Conservation (phyloP, 768 basidiomycete species). For the Tricholomella constricta region DNA sequence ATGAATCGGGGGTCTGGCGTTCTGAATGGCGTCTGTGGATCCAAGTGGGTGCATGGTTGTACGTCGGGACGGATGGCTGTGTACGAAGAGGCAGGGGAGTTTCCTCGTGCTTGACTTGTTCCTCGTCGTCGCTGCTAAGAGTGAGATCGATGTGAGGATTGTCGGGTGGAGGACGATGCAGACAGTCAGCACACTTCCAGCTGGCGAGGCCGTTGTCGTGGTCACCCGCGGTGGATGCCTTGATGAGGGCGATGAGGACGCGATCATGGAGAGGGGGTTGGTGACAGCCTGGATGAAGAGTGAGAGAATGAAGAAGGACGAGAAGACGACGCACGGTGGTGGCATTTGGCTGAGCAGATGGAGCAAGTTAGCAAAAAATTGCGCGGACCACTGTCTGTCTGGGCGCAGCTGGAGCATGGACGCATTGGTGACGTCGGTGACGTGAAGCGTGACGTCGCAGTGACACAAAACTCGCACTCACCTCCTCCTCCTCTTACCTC, state of each 20-base stretch:
- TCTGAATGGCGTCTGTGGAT: conserved; percentile 15
- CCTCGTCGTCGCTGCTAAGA: conserved; percentile 4
- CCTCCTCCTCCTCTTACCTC: background rate
- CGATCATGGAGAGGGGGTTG: conserved; percentile 32
- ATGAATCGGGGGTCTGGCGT: background rate
- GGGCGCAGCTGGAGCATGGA: conserved; percentile 26
- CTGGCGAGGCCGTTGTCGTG: conserved; percentile 13
- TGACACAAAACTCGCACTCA: conserved; percentile 3
- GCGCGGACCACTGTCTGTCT: conserved; percentile 20
- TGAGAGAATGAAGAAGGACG: background rate
- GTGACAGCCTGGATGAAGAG: conserved; percentile 34
- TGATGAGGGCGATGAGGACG: conserved; percentile 33
- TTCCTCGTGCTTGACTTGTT: conserved; percentile 7
- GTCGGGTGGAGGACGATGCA: conserved; percentile 6
- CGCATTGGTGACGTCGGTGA: background rate
- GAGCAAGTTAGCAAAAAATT: conserved; percentile 37
- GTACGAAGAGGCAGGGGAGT: background rate
- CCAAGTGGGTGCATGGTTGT: conserved; percentile 19
- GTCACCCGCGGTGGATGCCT: conserved; percentile 17
- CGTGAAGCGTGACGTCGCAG: conserved; percentile 7
- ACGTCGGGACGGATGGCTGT: conserved; percentile 2
- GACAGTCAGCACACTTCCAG: conserved; percentile 24
- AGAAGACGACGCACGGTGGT: conserved; percentile 34
- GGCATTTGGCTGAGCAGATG: conserved; percentile 31
- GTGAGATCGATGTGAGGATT: conserved; percentile 5